Base-by-base conservation (phyloP, 2,329 filamentous ascomycete genomes). In the Chaetomiaceae sp. region DNA sequence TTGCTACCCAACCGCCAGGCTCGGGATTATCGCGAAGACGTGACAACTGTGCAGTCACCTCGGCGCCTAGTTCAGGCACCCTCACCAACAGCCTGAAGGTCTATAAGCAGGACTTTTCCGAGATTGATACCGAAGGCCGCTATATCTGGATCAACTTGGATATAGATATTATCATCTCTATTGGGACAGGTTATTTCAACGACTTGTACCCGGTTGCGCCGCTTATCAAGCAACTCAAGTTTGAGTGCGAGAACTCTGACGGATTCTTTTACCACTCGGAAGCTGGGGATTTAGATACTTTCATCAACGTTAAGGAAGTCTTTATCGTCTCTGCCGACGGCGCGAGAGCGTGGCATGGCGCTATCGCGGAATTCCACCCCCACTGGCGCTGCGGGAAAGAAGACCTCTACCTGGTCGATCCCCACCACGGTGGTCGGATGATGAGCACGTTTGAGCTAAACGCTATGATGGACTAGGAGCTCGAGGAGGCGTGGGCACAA, bases 91-190 rank as follows among this genome's bases (percentile, higher is more conserved):
- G 38, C 38, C 36, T 48, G 10, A 11, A 30, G 6, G 10, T 42
- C 5, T 49, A 53, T 38, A 20, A 44, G 37, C 23, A 21, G 13
- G 50, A 38, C 38, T 49, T 53, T 27, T 48, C 38, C 34, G 51
- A 53, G 10, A 32, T 48, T 21, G n/a, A 2, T 25, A 16, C 27
- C 44, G 27, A 41, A n/a, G 16, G 16, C 16, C 51, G 36, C 18
- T 53, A 53, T 33, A 30, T 47, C 23, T 41, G 50, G 43, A 14
- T 53, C 29, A 41, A 53, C 30, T 33, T 30, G 43, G 50, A 53
- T n/a, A 41, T 34, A 6, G 43, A 53, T 21, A 42, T 44, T 20
- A n/a, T 43, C 18, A 41, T 46, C 30, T 38, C 33, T 16, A 34
- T 51, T 21, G 41, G 36, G 20, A 46, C 13, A 20, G 18, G 16